Base-by-base conservation (phyloP, 352 stramenopile genomes). In the Hyaloperonospora brassicae region DNA sequence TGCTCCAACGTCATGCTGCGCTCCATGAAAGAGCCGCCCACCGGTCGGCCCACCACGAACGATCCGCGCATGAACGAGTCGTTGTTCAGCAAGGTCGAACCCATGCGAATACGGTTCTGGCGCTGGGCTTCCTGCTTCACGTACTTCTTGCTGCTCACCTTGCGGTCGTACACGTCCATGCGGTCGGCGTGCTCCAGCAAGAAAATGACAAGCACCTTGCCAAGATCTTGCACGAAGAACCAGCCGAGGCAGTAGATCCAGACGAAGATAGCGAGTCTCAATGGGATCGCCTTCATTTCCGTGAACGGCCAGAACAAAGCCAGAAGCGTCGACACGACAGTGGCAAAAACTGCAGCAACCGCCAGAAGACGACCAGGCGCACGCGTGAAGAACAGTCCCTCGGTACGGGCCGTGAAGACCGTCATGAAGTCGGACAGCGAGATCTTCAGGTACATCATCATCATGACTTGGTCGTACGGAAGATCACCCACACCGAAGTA, bases 381-480 rank as follows among this genome's bases (percentile, higher is more conserved):
- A 35, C 80, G 69, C 42, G 82, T 73, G 50, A 81, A 95, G 64
- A 97, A 95, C 51, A 93, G 84, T 8, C 66, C 60, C 4, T 88
- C 74, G 2, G 82, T 95, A 47, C 88, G 76, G 17, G 87, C 83
- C 27, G 86, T 86, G 66, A 97, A 97, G 4, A 98, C 80, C 10
- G 92, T 97, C 42, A 97, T 79, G 57, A 97, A 97, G 57, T 97
- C 87, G 2, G 87, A 94, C 10, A 98, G 79, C 27, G 89, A 95
- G 35, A 98, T 82, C 71, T 98, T 96, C 35, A 98, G 76, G 73
- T 97, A 97, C 58, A 98, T 93, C 57, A 94, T 77, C 61, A 84
- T 95, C 57, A 85, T 90, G 46, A 97, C 84, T 69, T 97, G 78
- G 51, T 87, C 72, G 58, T 96, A 97, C 47, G 78, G 64, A 41